These are phyloP conservation scores for Irpex lacteus DNA, from an alignment of 1,284 basidiomycete genomes.

Conservation along the genomic window DNA sequence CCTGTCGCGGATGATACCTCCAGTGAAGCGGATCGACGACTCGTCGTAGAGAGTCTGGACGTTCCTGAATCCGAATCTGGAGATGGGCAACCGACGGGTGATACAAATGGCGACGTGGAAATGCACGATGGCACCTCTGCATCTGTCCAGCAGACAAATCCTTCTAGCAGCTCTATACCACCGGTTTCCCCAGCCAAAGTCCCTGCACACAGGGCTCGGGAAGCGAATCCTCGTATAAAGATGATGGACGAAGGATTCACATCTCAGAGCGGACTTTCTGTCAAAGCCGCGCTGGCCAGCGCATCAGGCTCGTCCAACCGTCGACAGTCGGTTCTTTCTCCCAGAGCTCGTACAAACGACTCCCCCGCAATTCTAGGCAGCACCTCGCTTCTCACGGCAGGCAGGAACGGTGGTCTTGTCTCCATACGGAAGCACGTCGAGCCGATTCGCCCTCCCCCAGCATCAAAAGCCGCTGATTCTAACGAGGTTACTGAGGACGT, in stretches of 20 bases:
- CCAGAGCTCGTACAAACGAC: not conserved
- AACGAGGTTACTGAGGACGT: not conserved
- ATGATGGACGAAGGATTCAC: conserved; percentile 39
- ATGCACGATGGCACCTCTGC: not conserved
- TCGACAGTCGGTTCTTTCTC: not conserved
- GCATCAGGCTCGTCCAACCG: not conserved
- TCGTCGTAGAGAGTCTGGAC: conserved; percentile 1
- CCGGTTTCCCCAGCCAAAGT: not conserved
- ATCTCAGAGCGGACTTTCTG: conserved; percentile 1
- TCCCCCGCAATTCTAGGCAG: conserved; percentile 9
- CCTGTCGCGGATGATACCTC: not conserved
- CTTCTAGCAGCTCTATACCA: not conserved
- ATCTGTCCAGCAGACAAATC: not conserved
- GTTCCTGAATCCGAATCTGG: not conserved
- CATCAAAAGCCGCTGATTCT: not conserved
- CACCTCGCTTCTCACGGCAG: conserved; percentile 17
- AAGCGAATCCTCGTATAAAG: conserved; percentile 51
- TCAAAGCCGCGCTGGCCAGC: not conserved
- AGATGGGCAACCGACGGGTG: not conserved
- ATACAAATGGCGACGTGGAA: not conserved
- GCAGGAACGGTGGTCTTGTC: conserved; percentile 18
- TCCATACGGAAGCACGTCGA: conserved; percentile 8
- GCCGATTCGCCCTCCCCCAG: not conserved
- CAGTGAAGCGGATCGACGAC: not conserved
- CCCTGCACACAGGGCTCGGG: conserved; percentile 26